Evolutionary conservation across 2,329 filamentous ascomycete species (phyloP), one percentile per base, ranked within the genome.

Genomic region (Cryphonectria naterciae): DNA sequence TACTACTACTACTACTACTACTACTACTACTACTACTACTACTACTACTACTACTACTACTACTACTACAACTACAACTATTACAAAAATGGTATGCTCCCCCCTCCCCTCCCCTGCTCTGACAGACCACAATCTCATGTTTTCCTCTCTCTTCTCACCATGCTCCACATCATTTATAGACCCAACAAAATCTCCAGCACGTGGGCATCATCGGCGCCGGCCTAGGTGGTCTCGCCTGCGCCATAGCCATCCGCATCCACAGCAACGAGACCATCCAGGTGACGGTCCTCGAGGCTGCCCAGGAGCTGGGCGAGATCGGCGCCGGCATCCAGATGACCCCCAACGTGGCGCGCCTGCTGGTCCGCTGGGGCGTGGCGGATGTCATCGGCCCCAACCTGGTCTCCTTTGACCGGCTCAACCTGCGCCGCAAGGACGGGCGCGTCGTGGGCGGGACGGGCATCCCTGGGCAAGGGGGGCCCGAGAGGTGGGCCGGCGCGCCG

Each of bases 341-440:
- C 0, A 83, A 83, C 68, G 81, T 80, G 7, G 78, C 81, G 10
- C 75, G 80, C 13, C 75, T 83, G 22, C 78, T 83, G 0, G 77
- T 80, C 61, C 75, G 78, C 69, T 83, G 80, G 78, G 81, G 78
- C 52, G 78, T 82, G 65, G 79, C 78, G 73, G 78, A 81, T 56
- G 76, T 78, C 32, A 81, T 84, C 71, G 82, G 82, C 13, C 75
- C 80, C 17, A 77, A 83, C 69, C 76, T 84, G n/a, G 79, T 82
- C 1, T 76, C 76, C 37, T 79, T 81, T 71, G 78, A 80, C 56
- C 81, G 83, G 74, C 71, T 82, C 58, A 81, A 82, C 67, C 76
- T 83, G 74, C 77, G 82, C 10, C 77, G 77, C 39, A 80, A 80
- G 73, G 78, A 82, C 71, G 82, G 82, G 39, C 80, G 76, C 2